A percentile compares a stretch with the other conserved stretches of the same genome.
phyloP scores from a whole-genome alignment of 2,329 filamentous ascomycete genomes.

The Fusarium nodosum region DNA sequence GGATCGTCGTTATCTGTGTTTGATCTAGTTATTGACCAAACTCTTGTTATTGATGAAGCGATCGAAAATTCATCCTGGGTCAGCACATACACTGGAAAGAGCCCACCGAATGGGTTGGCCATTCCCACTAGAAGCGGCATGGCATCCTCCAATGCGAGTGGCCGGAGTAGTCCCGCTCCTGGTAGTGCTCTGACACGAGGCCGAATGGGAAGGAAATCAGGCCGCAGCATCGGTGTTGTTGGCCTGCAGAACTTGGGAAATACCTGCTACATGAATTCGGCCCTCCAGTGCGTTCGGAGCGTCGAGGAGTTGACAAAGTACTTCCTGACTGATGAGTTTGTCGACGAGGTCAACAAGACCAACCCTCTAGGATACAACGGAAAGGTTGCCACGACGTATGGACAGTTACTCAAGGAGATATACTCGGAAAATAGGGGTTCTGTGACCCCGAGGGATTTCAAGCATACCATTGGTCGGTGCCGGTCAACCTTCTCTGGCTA shows the following conservation, averaged over 20 bases:
- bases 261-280: slow-evolving; percentile 99
- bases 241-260: slow-evolving; percentile 94
- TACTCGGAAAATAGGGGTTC: slow-evolving; percentile 79
- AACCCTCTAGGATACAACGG: slow-evolving; percentile 91
- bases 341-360: slow-evolving; percentile 83
- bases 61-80: slow-evolving; percentile 69
- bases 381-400: slow-evolving; percentile 87
- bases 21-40: slow-evolving; percentile 78
- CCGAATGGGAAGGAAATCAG: slow-evolving; percentile 76
- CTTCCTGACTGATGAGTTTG: slow-evolving; percentile 82
- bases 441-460: slow-evolving; percentile 85
- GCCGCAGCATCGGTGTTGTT: slow-evolving; percentile 79
- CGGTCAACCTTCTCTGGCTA: slow-evolving; percentile 92
- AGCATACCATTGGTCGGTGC: slow-evolving; percentile 82
- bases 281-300: slow-evolving; percentile 91
- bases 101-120: slow-evolving; percentile 54
- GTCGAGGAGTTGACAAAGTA: slow-evolving; percentile 95
- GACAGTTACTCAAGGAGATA: slow-evolving; percentile 79
- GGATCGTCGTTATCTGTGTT: slow-evolving; percentile 73
- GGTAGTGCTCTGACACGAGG: slow-evolving; percentile 77
- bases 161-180: slow-evolving; percentile 76
- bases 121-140: slow-evolving; percentile 53
- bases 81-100: slow-evolving; percentile 60
- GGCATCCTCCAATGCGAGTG: slow-evolving; percentile 62
- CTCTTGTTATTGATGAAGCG: slow-evolving; percentile 87